Evolutionary conservation across 352 stramenopile species (phyloP).

Genomic region (Phytopythium sindhum): DNA sequence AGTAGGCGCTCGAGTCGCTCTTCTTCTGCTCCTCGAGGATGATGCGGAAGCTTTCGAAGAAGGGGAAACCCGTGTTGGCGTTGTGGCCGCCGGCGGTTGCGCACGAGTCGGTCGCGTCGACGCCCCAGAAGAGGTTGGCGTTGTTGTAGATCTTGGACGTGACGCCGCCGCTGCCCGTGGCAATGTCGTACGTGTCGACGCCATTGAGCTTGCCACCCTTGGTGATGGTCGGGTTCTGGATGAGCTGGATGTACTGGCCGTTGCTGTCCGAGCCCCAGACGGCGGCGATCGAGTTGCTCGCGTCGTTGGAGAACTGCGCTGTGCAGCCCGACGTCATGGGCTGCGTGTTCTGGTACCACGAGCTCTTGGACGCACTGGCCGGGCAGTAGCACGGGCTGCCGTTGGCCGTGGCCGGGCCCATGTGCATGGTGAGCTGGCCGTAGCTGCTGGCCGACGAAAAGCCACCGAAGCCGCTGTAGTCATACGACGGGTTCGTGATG

Average conservation of each 20-base stretch:
- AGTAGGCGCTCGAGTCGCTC: constrained; percentile 54
- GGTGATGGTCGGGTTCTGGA: constrained; percentile 65
- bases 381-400: constrained; percentile 60
- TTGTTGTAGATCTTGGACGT: constrained; percentile 83
- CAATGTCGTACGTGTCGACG: constrained; percentile 61
- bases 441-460: constrained; percentile 45
- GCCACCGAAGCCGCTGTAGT: constrained; percentile 44
- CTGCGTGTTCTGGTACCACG: constrained; percentile 52
- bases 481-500: constrained; percentile 28
- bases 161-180: constrained; percentile 31
- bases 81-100: constrained; percentile 52
- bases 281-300: constrained; percentile 60
- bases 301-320: constrained; percentile 59
- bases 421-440: constrained; percentile 72
- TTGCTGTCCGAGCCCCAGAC: constrained; percentile 58
- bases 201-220: constrained; percentile 51
- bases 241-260: constrained; percentile 67
- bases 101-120: constrained; percentile 34
- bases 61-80: constrained; percentile 61
- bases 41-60: constrained; percentile 74
- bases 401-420: constrained; percentile 37
- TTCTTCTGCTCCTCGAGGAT: constrained; percentile 80
- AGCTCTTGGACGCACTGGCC: constrained; percentile 34
- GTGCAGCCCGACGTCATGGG: constrained; percentile 67
- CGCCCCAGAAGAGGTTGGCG: constrained; percentile 63